Percentiles rank a stretch among this genome's conserved stretches.
Evolutionary conservation across 208 protist species (phyloP).

Genomic region (Wallacemonas sp.): DNA sequence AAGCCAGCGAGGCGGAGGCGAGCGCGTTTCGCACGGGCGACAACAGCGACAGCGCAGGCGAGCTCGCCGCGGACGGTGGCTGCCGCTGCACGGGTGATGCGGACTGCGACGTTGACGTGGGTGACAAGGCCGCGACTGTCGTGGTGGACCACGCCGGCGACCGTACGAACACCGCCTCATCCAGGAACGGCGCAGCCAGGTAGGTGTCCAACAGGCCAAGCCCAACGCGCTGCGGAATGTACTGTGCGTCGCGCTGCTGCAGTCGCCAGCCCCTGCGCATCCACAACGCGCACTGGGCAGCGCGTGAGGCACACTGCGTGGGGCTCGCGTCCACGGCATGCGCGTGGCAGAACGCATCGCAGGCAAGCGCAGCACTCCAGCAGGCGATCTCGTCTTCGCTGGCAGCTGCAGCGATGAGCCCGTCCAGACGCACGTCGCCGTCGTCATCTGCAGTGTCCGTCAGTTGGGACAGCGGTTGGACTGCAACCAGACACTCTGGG

Average conservation of each 20-base stretch:
- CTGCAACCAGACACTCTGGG: background rate
- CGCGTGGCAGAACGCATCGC: background rate
- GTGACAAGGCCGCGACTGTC: too few relatives aligned
- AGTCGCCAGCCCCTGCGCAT: background rate
- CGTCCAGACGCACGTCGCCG: too few relatives aligned
- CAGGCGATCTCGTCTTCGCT: constrained; percentile 3
- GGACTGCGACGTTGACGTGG: too few relatives aligned
- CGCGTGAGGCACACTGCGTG: background rate
- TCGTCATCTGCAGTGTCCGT: too few relatives aligned
- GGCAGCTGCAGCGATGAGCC: background rate
- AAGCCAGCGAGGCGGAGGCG: too few relatives aligned
- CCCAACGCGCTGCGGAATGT: constrained; percentile 39
- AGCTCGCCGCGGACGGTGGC: too few relatives aligned
- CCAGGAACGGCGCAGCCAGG: constrained; percentile 33
- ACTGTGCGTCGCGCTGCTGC: constrained; percentile 19
- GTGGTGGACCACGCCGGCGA: background rate
- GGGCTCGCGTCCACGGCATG: background rate
- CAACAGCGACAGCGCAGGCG: too few relatives aligned
- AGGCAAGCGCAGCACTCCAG: background rate
- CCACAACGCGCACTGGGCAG: background rate
- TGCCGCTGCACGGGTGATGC: too few relatives aligned
- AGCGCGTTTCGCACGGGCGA: too few relatives aligned
- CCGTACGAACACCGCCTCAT: background rate
- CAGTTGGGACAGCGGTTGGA: too few relatives aligned
- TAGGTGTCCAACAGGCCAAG: constrained; percentile 63